phyloP scores from a whole-genome alignment of 176 grass and related monocot species.

The Lolium perenne region DNA sequence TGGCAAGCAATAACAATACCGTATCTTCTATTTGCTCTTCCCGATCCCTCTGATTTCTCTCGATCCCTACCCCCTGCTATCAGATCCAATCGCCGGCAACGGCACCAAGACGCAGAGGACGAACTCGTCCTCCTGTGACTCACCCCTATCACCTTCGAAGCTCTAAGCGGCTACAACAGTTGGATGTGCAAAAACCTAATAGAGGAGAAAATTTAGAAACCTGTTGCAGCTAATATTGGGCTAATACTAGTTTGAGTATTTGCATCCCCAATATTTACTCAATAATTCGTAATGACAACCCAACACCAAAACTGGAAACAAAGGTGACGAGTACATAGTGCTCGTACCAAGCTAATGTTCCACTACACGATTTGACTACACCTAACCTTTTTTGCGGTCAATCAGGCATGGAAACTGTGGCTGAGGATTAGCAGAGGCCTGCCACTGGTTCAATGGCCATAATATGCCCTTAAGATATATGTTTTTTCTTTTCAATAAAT shows the following conservation, averaged over 20 bases:
- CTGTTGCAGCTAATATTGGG: too few relatives aligned
- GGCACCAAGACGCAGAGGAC: too few relatives aligned
- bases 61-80: too few relatives aligned
- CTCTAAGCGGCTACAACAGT: too few relatives aligned
- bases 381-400: neutral
- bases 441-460: neutral
- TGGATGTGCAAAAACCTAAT: neutral
- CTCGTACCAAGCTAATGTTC: neutral
- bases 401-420: neutral
- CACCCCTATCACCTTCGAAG: too few relatives aligned
- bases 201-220: too few relatives aligned
- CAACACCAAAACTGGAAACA: neutral
- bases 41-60: too few relatives aligned
- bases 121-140: too few relatives aligned
- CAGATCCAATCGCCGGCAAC: too few relatives aligned
- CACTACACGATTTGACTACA: neutral
- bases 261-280: neutral
- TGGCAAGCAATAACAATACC: too few relatives aligned
- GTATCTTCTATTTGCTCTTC: too few relatives aligned
- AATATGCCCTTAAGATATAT: neutral
- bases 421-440: neutral
- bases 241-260: too few relatives aligned
- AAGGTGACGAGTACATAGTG: neutral
- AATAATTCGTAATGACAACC: neutral
- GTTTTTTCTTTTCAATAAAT: neutral